Percentiles rank a stretch among this genome's conserved stretches.
phyloP scores from a whole-genome alignment of 345 rosid genomes.

The Trapa incisa region DNA sequence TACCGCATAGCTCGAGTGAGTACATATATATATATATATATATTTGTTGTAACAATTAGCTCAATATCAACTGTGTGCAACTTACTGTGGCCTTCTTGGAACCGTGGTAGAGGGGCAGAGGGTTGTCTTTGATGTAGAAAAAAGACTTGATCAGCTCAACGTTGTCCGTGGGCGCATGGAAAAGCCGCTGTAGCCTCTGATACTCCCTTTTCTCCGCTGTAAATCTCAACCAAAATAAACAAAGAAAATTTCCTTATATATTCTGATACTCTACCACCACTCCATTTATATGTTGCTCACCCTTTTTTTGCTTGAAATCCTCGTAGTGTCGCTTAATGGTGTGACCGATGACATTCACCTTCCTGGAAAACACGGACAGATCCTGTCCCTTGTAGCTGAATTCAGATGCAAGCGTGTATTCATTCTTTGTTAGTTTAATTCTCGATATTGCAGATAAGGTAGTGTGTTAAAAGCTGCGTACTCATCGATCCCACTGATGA shows the following conservation, averaged over 20 bases:
- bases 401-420: background rate
- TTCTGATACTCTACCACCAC: too few relatives aligned
- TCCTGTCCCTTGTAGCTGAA: conserved; percentile 7
- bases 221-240: background rate
- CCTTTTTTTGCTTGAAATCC: conserved; percentile 12
- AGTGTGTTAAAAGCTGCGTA: background rate
- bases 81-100: conserved; percentile 26
- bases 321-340: conserved; percentile 5
- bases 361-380: background rate
- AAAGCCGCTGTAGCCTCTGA: conserved; percentile 19
- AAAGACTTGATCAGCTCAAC: conserved; percentile 27
- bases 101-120: conserved; percentile 26
- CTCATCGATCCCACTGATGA: conserved; percentile 8
- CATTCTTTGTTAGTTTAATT: too few relatives aligned
- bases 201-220: conserved; percentile 26
- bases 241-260: too few relatives aligned
- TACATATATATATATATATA: too few relatives aligned
- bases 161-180: conserved; percentile 23
- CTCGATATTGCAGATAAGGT: too few relatives aligned
- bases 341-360: conserved; percentile 8
- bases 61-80: background rate
- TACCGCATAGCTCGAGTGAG: background rate
- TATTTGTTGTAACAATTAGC: too few relatives aligned
- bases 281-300: background rate
- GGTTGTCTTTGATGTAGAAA: conserved; percentile 27